Base-by-base conservation (phyloP, 2,329 filamentous ascomycete genomes). In the Pleomassaria siparia region DNA sequence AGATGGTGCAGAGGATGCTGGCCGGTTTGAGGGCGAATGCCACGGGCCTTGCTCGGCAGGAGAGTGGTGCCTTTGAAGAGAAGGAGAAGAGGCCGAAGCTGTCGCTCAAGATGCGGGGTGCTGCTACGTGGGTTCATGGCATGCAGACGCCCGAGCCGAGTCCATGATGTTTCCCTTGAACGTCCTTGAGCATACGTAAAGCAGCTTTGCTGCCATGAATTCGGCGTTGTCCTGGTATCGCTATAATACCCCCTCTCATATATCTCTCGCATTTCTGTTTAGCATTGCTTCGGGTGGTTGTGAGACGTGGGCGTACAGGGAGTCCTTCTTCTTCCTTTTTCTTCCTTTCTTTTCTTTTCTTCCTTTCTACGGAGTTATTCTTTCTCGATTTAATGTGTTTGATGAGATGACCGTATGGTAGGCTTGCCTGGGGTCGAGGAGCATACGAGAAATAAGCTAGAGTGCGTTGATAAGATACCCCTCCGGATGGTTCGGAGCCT, bases 71-170 rank as follows among this genome's bases (percentile, higher is more conserved):
- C n/a, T 26, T 11, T 22, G 8, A 18, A 24, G 44, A 50, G 18
- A 53, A 54, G 7, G 50, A 50, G 9, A 52, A 60, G n/a, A 44
- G 53, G 33, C 59, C 59, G 24, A 62, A 62, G 48, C 50, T 64
- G 28, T 56, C 52, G 46, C 52, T 69, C 50, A 44, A 55, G 41
- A 42, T 68, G 16, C 51, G 55, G 7, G 64, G 68, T 15, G 24
- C 35, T 18, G 55, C 65, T 8, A 54, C 66, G 9, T 70, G 67
- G 67, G 54, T 47, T 36, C 48, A 64, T 41, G 69, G 69, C 16
- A 50, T 67, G 29, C 62, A 67, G 40, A 72, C 69, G n/a, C 69
- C 69, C 8, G 68, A 69, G 43, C 69, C 67, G n/a, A 72, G 68
- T 53, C 69, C 69, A 32, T 71, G 54, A 64, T 28, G 20, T 45